A percentile compares a stretch with the other conserved stretches of the same genome.
Conservation (phyloP, 1,284 basidiomycete species). For the Tylopilus sp. region DNA sequence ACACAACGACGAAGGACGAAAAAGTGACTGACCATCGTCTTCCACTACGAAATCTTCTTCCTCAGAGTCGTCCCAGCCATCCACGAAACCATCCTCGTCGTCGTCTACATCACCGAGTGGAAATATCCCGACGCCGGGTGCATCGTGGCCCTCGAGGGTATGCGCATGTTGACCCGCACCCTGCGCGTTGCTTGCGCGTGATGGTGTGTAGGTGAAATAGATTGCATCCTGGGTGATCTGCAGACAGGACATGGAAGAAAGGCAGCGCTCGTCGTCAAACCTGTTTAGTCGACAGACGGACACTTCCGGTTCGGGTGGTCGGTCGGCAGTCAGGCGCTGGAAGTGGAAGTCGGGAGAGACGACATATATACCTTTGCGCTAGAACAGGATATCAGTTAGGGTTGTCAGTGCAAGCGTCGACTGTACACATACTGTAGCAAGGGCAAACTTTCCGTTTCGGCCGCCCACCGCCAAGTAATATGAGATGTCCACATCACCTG, state of each 20-base stretch:
- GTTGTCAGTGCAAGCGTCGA: not conserved
- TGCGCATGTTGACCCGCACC: not conserved
- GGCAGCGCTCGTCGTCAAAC: conserved; percentile 48
- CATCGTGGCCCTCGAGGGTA: not conserved
- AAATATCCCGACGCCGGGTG: conserved; percentile 15
- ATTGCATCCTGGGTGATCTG: conserved; percentile 67
- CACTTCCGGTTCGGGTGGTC: conserved; percentile 36
- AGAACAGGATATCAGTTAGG: not conserved
- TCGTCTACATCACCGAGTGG: conserved; percentile 10
- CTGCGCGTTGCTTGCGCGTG: not conserved
- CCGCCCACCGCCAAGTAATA: conserved; percentile 65
- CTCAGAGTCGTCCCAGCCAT: conserved; percentile 26
- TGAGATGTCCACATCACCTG: conserved; percentile 34
- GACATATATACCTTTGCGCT: conserved; percentile 63
- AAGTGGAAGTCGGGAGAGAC: conserved; percentile 44
- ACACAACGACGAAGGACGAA: not conserved
- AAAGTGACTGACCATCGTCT: conserved; percentile 16
- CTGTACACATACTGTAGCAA: conserved; percentile 58
- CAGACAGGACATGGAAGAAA: conserved; percentile 60
- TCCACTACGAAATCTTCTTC: conserved; percentile 19
- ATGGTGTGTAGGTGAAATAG: conserved; percentile 60
- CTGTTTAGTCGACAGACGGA: conserved; percentile 48
- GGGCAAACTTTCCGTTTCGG: conserved; percentile 54
- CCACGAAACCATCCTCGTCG: conserved; percentile 22
- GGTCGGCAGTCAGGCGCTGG: conserved; percentile 27